Percentiles rank a stretch among this genome's conserved stretches.
Evolutionary conservation across 2,329 filamentous ascomycete genomes (phyloP).

Genomic region (Penicillium frequentans): DNA sequence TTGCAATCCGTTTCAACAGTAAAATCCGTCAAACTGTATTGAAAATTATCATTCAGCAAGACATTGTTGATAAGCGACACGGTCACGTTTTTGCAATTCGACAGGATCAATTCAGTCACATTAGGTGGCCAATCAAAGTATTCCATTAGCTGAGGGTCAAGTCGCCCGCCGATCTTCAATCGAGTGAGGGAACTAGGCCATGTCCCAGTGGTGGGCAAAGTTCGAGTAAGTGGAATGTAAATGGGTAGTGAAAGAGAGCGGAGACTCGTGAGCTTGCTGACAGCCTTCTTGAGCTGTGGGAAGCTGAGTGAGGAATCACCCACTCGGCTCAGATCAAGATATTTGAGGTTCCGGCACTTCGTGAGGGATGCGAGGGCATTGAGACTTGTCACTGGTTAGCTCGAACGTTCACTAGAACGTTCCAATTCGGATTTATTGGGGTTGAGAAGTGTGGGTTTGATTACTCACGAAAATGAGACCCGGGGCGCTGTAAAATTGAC

Average conservation of each 20-base stretch:
- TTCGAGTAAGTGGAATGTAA: slow-evolving; percentile 6
- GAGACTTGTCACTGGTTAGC: slow-evolving; percentile 30
- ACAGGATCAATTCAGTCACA: not conserved
- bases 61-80: not conserved
- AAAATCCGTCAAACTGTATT: not conserved
- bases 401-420: not conserved
- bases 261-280: slow-evolving; percentile 49
- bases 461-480: slow-evolving; percentile 54
- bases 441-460: not conserved
- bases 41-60: not conserved
- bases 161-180: not conserved
- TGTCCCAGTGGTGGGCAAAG: not conserved
- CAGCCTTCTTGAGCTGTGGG: slow-evolving; percentile 50
- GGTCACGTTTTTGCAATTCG: not conserved
- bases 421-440: not conserved
- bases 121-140: not conserved
- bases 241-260: slow-evolving; percentile 45
- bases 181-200: not conserved
- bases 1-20: not conserved
- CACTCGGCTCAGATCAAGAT: slow-evolving; percentile 56
- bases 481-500: slow-evolving; percentile 59
- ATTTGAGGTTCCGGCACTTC: slow-evolving; percentile 53
- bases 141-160: not conserved
- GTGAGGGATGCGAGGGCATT: slow-evolving; percentile 58
- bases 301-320: slow-evolving; percentile 50